These are phyloP conservation scores for Cutaneotrichosporon sp. DNA, from an alignment of 1,284 basidiomycete genomes.

Conservation along the genomic window DNA sequence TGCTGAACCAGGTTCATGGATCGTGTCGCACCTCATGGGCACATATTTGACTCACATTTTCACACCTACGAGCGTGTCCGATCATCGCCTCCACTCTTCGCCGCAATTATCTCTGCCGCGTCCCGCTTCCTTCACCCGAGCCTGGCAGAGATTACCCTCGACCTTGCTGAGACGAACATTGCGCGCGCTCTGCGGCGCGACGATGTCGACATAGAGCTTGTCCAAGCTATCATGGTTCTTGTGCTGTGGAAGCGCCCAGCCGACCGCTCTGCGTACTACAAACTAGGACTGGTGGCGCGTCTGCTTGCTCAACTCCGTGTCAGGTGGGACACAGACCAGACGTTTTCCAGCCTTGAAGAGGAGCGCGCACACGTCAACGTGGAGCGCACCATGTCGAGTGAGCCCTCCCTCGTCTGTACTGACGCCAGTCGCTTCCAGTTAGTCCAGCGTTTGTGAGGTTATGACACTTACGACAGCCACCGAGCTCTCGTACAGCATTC, in stretches of 20 bases:
- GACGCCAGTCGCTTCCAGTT: not conserved
- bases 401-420: not conserved
- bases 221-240: constrained; percentile 26
- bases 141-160: constrained; percentile 19
- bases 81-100: constrained; percentile 22
- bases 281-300: constrained; percentile 31
- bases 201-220: constrained; percentile 16
- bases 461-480: not conserved
- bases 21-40: no score
- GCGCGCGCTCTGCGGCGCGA: not conserved
- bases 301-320: constrained; percentile 29
- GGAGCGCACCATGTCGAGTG: constrained; percentile 1
- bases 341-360: not conserved
- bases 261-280: constrained; percentile 26
- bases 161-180: constrained; percentile 25
- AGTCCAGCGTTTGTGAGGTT: no score
- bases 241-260: constrained; percentile 23
- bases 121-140: constrained; percentile 26
- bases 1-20: no score
- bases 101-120: constrained; percentile 30
- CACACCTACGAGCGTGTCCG: constrained; percentile 20
- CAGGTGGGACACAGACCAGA: constrained; percentile 4
- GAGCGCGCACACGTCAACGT: not conserved
- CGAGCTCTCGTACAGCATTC: constrained; percentile 6
- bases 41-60: constrained; percentile 18